A percentile compares a stretch with the other conserved stretches of the same genome.
phyloP scores from a whole-genome alignment of 1,139 yeast species.

The Nakaseomyces kungkrabaensis region DNA sequence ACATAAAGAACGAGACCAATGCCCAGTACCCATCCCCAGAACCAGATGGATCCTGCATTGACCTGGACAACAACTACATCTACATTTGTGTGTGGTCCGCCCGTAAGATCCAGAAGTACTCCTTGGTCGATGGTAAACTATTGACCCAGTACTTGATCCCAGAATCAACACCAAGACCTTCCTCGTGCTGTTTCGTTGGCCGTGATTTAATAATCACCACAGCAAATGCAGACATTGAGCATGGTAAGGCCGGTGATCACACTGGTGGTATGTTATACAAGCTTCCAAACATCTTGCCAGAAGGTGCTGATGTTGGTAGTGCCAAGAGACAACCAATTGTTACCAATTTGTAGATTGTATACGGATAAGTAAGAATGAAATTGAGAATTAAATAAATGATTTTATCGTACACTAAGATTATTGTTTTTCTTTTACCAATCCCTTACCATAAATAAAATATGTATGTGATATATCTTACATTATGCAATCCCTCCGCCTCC shows the following conservation, averaged over 20 bases:
- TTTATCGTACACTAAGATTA: too few relatives aligned
- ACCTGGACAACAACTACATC: conserved; percentile 45
- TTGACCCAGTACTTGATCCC: conserved; percentile 46
- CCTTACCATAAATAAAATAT: too few relatives aligned
- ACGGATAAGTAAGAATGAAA: too few relatives aligned
- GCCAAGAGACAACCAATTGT: conserved; percentile 2
- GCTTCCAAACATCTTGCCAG: conserved; percentile 5
- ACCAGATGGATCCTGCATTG: conserved; percentile 76
- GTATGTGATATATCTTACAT: too few relatives aligned
- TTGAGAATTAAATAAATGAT: too few relatives aligned
- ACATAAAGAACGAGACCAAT: conserved; percentile 31
- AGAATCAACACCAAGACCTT: conserved; percentile 45
- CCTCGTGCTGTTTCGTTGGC: conserved; percentile 73
- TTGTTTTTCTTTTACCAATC: too few relatives aligned
- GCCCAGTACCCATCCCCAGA: conserved; percentile 37
- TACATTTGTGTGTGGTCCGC: conserved; percentile 65
- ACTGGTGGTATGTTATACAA: conserved; percentile 14
- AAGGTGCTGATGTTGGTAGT: not conserved
- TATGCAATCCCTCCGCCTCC: too few relatives aligned
- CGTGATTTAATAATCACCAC: conserved; percentile 61
- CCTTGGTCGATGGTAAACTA: conserved; percentile 39
- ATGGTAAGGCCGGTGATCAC: conserved; percentile 6
- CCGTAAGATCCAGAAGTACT: conserved; percentile 44
- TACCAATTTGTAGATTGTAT: not conserved
- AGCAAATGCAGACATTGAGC: conserved; percentile 39